Evolutionary conservation across 495 filamentous ascomycete species (phyloP).

Genomic region (Choiromyces venosus): DNA sequence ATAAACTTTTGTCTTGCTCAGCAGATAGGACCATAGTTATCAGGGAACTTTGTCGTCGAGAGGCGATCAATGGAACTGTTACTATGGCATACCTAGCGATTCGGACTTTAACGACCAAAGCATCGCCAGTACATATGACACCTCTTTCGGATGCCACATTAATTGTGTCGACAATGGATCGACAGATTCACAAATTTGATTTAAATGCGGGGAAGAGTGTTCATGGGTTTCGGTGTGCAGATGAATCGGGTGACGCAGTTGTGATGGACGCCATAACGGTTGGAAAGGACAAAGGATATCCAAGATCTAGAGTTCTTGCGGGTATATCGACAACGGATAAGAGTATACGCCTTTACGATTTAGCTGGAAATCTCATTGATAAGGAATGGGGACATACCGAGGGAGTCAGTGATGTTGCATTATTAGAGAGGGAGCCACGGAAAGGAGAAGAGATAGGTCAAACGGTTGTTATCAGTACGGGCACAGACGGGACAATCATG

Average conservation of each 20-base stretch:
- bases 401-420: constrained; percentile 73
- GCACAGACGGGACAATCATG: constrained; percentile 80
- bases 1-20: constrained; percentile 76
- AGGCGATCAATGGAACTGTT: constrained; percentile 49
- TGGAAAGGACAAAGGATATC: constrained; percentile 45
- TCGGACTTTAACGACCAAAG: constrained; percentile 71
- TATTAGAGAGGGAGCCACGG: constrained; percentile 53
- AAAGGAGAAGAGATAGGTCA: constrained; percentile 46
- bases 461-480: constrained; percentile 63
- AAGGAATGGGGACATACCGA: constrained; percentile 93
- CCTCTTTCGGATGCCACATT: constrained; percentile 58
- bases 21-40: constrained; percentile 78
- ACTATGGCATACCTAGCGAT: constrained; percentile 63
- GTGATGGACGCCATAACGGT: constrained; percentile 70
- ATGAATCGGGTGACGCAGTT: constrained; percentile 75
- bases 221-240: constrained; percentile 71
- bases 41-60: constrained; percentile 59
- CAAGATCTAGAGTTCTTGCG: constrained; percentile 55
- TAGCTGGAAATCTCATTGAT: constrained; percentile 67
- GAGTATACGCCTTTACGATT: constrained; percentile 82
- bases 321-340: constrained; percentile 91
- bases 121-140: constrained; percentile 79
- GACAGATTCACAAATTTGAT: constrained; percentile 71
- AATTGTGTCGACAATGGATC: constrained; percentile 74
- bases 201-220: constrained; percentile 63